phyloP scores from a whole-genome alignment of 345 rosid genomes.

The Chamaenerion angustifolium region DNA sequence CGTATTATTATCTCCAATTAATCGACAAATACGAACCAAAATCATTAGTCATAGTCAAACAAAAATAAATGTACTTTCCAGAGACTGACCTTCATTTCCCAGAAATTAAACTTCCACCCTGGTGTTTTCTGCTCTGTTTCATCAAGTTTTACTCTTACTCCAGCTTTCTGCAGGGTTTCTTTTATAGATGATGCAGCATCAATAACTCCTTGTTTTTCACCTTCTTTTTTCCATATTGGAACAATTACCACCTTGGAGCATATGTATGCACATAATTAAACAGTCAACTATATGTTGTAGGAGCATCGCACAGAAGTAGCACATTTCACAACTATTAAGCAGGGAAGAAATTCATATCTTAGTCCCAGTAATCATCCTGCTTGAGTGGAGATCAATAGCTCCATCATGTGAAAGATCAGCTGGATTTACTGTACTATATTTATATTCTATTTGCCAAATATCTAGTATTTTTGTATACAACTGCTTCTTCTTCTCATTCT shows the following conservation, averaged over 20 bases:
- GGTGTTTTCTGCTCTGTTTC: constrained; percentile 73
- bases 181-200: constrained; percentile 53
- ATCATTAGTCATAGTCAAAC: background rate
- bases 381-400: too few species aligned
- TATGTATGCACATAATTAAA: background rate
- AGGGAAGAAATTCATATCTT: too few species aligned
- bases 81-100: constrained; percentile 81
- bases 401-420: too few species aligned
- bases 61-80: background rate
- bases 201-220: constrained; percentile 60
- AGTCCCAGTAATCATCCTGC: too few species aligned
- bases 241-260: constrained; percentile 54
- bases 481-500: too few species aligned
- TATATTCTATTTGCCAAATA: too few species aligned
- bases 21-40: too few species aligned
- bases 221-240: constrained; percentile 80
- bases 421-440: too few species aligned
- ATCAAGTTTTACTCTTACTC: constrained; percentile 75
- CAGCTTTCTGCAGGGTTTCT: constrained; percentile 44
- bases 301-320: too few species aligned
- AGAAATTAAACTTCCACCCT: constrained; percentile 93
- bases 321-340: too few species aligned
- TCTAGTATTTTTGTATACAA: too few species aligned
- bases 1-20: too few species aligned
- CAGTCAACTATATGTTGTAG: background rate